A percentile compares a stretch with the other conserved stretches of the same genome.
These are phyloP conservation scores for Zea luxurians DNA, from an alignment of 176 grass and related monocot genomes.

Conservation along the genomic window DNA sequence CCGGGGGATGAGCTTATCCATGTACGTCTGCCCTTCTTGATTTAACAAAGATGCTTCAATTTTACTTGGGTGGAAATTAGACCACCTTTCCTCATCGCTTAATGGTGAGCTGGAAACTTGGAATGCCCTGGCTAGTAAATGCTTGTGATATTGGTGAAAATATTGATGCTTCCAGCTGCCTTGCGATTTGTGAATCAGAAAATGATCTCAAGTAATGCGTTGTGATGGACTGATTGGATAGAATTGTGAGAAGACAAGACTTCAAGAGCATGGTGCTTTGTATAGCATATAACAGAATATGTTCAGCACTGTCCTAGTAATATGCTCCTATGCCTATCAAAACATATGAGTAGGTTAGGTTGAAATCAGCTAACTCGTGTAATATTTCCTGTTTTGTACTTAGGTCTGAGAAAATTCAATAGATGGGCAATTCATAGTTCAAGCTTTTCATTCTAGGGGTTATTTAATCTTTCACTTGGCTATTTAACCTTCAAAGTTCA, in stretches of 20 bases:
- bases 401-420: conserved; percentile 13
- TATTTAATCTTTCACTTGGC: conserved; percentile 26
- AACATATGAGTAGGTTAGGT: conserved; percentile 3
- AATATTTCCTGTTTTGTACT: conserved; percentile 7
- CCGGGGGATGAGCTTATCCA: conserved; percentile 67
- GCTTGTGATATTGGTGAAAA: conserved; percentile 8
- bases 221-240: conserved; percentile 7
- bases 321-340: not conserved
- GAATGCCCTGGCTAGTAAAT: not conserved
- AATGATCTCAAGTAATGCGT: not conserved
- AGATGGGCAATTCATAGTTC: conserved; percentile 21
- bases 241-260: not conserved
- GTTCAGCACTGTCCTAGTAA: not conserved
- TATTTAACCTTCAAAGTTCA: conserved; percentile 31
- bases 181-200: conserved; percentile 27
- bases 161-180: not conserved
- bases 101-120: not conserved
- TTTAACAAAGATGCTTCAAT: not conserved
- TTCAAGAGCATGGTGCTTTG: not conserved
- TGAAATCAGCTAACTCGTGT: conserved; percentile 8
- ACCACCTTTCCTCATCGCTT: not conserved
- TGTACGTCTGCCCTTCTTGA: conserved; percentile 33
- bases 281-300: not conserved
- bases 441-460: conserved; percentile 17
- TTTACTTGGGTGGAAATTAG: not conserved